phyloP scores from a whole-genome alignment of 2,329 filamentous ascomycete species.

The Alternaria tenuissima region DNA sequence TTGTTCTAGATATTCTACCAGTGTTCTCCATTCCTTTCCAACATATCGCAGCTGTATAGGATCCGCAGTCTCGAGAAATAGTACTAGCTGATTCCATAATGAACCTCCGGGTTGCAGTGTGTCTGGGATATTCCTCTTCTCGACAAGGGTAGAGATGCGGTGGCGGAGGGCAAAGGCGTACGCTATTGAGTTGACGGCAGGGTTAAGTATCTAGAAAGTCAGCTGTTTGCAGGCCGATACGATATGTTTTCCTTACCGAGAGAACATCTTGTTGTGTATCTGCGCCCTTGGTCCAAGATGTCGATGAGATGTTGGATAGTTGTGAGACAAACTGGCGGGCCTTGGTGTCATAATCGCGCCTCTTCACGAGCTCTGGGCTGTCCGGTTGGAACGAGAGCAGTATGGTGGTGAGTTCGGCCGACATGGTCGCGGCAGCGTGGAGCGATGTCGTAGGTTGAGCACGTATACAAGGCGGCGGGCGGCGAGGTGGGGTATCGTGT shows the following conservation, averaged over 20 bases:
- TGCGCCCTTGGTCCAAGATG: conserved; percentile 46
- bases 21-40: conserved; percentile 56
- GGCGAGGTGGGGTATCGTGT: conserved; percentile 29
- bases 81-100: conserved; percentile 60
- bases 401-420: conserved; percentile 38
- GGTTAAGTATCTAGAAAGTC: conserved; percentile 58
- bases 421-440: conserved; percentile 30
- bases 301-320: conserved; percentile 43
- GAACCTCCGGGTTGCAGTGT: conserved; percentile 54
- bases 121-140: conserved; percentile 50
- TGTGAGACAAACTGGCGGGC: conserved; percentile 47
- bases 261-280: conserved; percentile 53
- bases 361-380: conserved; percentile 40
- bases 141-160: conserved; percentile 53
- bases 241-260: conserved; percentile 34
- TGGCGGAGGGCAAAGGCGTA: conserved; percentile 65
- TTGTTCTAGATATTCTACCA: conserved; percentile 54
- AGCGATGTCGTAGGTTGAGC: conserved; percentile 11
- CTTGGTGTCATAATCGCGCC: conserved; percentile 51
- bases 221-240: conserved; percentile 6
- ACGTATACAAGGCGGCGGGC: conserved; percentile 17
- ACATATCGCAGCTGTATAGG: conserved; percentile 64
- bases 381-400: conserved; percentile 49
- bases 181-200: conserved; percentile 65
- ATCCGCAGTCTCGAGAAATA: conserved; percentile 61